Evolutionary conservation across 495 filamentous ascomycete genomes (phyloP), one percentile per base, ranked within the genome.

Genomic region (Collariella sp.): DNA sequence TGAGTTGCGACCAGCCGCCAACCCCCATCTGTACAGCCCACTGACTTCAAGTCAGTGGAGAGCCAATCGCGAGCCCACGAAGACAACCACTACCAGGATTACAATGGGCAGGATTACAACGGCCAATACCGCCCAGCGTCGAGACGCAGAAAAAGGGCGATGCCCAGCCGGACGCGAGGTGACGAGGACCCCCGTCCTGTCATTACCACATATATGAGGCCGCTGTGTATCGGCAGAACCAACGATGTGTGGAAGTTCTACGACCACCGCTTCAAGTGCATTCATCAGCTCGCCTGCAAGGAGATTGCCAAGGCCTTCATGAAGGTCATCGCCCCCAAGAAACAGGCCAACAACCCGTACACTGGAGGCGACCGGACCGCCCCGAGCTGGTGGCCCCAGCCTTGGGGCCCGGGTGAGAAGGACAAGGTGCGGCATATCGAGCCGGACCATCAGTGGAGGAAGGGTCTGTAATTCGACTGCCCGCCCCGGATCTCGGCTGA

Each of bases 271-370:
- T 83, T 91, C 56, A 78, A 79, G 52, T 76, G 75, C 26, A 72
- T 88, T 47, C 87, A 91, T 60, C 88, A 94, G 62, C 76, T 80
- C 7, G 80, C 83, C 45, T 85, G 85, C 68, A 86, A 88, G 60
- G 69, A 79, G 16, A 81, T 94, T 33, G 80, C 80, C 9, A 94
- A 91, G 66, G 83, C 79, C 4, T 91, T 89, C 70, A 84, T 95
- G 59, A 90, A 87, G 61, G 76, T 83, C 15, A 84, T 95, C 3
- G 86, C 89, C 46, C 87, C 90, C 0, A 88, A 87, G 56, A 96
- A 96, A 66, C 89, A 95, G 64, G 82, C 84, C 0, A 83, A 78
- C 41, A 82, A 87, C 58, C 91, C 91, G 0, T 96, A 96, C 67
- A 90, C 85, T 23, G 76, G 80, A 18, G 77, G 83, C 3, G 76